Conservation (phyloP, 768 basidiomycete genomes). For the Arthromyces matolae region DNA sequence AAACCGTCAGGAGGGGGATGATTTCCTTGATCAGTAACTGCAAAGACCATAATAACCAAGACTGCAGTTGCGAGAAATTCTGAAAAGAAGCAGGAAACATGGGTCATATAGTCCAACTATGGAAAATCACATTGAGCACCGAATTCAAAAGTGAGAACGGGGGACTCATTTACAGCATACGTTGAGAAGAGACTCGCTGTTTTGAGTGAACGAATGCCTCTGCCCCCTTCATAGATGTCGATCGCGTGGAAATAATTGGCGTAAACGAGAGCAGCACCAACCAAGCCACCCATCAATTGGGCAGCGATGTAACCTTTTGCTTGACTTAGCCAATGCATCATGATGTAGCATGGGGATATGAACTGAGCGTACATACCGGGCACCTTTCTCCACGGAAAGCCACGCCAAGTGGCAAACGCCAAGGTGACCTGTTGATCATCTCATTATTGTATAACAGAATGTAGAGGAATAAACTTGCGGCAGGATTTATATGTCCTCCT, state of each 20-base stretch:
- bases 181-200: conserved; percentile 60
- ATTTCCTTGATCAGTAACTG: conserved; percentile 51
- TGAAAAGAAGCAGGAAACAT: conserved; percentile 38
- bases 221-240: conserved; percentile 56
- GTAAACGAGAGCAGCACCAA: conserved; percentile 58
- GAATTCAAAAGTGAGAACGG: too few species aligned
- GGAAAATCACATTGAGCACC: neutral
- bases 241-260: conserved; percentile 70
- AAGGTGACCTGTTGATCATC: conserved; percentile 47
- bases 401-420: conserved; percentile 57
- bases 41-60: conserved; percentile 54
- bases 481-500: conserved; percentile 45
- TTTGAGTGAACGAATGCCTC: conserved; percentile 45
- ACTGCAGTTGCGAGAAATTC: conserved; percentile 61
- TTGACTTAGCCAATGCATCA: neutral
- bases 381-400: conserved; percentile 70
- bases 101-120: conserved; percentile 30
- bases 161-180: conserved; percentile 46
- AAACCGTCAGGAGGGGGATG: conserved; percentile 45
- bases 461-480: conserved; percentile 19
- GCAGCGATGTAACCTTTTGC: conserved; percentile 48
- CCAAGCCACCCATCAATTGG: conserved; percentile 59
- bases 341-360: neutral
- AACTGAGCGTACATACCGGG: conserved; percentile 43
- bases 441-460: neutral